These are phyloP conservation scores for Babesia sp. DNA, from an alignment of 169 alveolate genomes.

Conservation along the genomic window DNA sequence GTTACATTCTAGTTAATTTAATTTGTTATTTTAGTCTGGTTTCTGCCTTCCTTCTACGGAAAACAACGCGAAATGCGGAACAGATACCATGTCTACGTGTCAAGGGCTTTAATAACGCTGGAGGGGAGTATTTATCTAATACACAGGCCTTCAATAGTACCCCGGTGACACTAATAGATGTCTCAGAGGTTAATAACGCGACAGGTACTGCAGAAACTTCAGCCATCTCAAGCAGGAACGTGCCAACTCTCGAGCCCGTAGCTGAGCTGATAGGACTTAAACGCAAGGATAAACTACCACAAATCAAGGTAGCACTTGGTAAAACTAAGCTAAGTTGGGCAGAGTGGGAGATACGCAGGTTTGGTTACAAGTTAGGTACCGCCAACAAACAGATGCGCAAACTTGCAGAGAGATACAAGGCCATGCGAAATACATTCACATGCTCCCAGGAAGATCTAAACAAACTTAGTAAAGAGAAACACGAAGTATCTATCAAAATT, in stretches of 20 bases:
- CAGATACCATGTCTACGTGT: not conserved
- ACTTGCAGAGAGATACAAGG: conserved; percentile 15
- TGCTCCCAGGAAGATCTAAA: conserved; percentile 35
- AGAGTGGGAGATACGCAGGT: conserved; percentile 56
- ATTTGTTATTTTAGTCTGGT: not conserved
- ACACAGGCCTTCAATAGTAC: no score
- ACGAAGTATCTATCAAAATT: conserved; percentile 33
- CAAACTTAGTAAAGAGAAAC: conserved; percentile 6
- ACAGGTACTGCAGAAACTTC: no score
- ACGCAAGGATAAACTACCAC: not conserved
- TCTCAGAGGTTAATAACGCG: no score
- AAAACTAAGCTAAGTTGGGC: conserved; percentile 49
- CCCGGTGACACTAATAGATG: no score
- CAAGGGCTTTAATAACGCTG: no score
- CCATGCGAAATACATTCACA: conserved; percentile 41
- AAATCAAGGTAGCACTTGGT: not conserved
- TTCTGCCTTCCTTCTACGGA: not conserved
- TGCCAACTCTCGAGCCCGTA: conserved; percentile 22
- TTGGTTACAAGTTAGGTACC: conserved; percentile 58
- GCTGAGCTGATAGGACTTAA: conserved; percentile 16
- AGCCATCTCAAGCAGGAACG: no score
- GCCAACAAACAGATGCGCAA: conserved; percentile 56
- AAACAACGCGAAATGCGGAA: not conserved
- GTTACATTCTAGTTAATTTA: no score
- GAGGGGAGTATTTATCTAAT: no score